These are phyloP conservation scores for Cordyceps tenuipes DNA, from an alignment of 2,329 filamentous ascomycete species.

Conservation along the genomic window DNA sequence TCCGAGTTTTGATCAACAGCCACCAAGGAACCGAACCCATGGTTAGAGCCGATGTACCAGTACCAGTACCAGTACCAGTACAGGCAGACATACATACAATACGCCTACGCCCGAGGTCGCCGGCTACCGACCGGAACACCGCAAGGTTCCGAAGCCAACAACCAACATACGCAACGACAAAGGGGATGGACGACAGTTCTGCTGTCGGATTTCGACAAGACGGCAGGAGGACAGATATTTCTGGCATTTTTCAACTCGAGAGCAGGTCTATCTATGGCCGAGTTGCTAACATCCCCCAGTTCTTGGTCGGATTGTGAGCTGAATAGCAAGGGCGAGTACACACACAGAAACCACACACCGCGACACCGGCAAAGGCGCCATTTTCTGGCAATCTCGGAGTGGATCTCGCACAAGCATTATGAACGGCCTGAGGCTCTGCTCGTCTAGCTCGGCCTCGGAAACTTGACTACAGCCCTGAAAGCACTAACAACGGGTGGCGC, in stretches of 20 bases:
- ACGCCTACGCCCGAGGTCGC: constrained; percentile 6
- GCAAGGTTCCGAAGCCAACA: constrained; percentile 2
- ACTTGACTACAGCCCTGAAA: not conserved
- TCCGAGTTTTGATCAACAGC: not conserved
- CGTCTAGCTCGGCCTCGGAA: constrained; percentile 1
- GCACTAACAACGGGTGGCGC: not conserved
- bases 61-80: not conserved
- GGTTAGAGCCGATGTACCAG: not conserved
- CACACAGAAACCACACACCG: not conserved
- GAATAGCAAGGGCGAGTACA: no score
- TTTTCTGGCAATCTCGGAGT: constrained; percentile 8
- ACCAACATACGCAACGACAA: not conserved
- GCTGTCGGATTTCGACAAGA: not conserved
- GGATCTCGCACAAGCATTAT: constrained; percentile 5
- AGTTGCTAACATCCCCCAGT: not conserved
- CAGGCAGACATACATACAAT: not conserved
- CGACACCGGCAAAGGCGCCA: not conserved
- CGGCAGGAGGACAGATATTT: not conserved
- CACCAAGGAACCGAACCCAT: not conserved
- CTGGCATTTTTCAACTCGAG: not conserved
- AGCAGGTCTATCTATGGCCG: not conserved
- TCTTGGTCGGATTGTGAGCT: not conserved
- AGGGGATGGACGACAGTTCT: not conserved
- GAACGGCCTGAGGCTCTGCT: constrained; percentile 9
- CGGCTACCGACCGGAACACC: constrained; percentile 9